phyloP scores from a whole-genome alignment of 768 basidiomycete species.

The Boletus insuetus region DNA sequence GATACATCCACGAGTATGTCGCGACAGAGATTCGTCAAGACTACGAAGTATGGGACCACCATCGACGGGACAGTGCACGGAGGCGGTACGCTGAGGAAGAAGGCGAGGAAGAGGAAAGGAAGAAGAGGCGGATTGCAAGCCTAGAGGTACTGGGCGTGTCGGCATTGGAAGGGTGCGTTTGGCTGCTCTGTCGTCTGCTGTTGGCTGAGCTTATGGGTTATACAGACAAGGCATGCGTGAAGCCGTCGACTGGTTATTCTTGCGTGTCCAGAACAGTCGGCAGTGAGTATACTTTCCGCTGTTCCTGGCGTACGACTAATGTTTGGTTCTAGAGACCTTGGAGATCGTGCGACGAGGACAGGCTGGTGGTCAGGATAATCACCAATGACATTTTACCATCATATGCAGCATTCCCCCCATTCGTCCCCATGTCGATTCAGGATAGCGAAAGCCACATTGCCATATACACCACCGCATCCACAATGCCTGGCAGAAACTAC shows the following conservation, averaged over 20 bases:
- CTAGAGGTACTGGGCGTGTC: constrained; percentile 89
- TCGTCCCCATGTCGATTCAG: neutral
- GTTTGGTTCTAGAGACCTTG: constrained; percentile 15
- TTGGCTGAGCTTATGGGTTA: neutral
- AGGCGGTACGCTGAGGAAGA: constrained; percentile 47
- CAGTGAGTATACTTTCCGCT: constrained; percentile 37
- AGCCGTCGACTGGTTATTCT: constrained; percentile 93
- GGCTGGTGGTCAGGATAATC: constrained; percentile 9
- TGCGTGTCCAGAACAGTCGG: constrained; percentile 87
- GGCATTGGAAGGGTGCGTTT: constrained; percentile 80
- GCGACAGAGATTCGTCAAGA: constrained; percentile 89
- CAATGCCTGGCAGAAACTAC: too few species aligned
- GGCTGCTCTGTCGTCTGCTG: neutral
- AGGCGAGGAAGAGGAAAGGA: constrained; percentile 42
- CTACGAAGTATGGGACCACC: constrained; percentile 84
- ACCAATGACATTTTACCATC: neutral
- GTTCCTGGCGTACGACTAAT: neutral
- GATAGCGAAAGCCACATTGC: too few species aligned
- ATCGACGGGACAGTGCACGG: constrained; percentile 66
- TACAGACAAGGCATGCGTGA: constrained; percentile 82
- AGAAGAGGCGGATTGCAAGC: constrained; percentile 64
- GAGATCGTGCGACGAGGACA: constrained; percentile 7
- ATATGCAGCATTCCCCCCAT: neutral
- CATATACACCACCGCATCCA: too few species aligned
- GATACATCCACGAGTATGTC: constrained; percentile 78